Evolutionary conservation across 2,329 filamentous ascomycete genomes (phyloP).

Genomic region (Sporothrix luriei): DNA sequence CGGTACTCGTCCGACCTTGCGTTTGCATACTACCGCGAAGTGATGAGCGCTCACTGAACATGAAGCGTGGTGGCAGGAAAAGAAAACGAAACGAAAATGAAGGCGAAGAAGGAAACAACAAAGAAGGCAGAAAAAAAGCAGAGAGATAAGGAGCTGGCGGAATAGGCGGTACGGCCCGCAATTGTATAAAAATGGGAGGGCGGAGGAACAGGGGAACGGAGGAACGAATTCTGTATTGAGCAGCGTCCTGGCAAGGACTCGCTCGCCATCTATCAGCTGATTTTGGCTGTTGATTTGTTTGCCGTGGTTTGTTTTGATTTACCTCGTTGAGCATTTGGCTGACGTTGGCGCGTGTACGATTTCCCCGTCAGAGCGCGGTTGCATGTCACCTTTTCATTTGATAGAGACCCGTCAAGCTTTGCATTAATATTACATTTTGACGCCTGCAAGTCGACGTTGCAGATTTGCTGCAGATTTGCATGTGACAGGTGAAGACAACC

Average conservation of each 20-base stretch:
- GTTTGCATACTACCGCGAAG: constrained; percentile 66
- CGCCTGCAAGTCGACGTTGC: background rate
- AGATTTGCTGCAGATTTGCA: background rate
- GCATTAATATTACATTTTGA: constrained; percentile 2
- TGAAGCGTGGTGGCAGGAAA: background rate
- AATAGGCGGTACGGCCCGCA: background rate
- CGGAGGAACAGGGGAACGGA: background rate
- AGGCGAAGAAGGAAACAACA: background rate
- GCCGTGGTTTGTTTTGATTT: constrained; percentile 20
- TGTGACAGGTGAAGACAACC: background rate
- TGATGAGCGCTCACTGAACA: constrained; percentile 53
- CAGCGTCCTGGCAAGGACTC: constrained; percentile 11
- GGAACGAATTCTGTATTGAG: background rate
- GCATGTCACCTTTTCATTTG: constrained; percentile 9
- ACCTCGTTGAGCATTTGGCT: constrained; percentile 3
- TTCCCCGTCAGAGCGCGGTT: background rate
- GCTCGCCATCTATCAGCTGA: background rate
- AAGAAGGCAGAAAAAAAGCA: too few relatives aligned
- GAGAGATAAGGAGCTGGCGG: background rate
- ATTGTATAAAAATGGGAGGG: background rate
- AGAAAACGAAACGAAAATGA: background rate
- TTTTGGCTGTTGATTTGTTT: background rate
- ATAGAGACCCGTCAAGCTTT: constrained; percentile 20
- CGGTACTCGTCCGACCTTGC: constrained; percentile 71
- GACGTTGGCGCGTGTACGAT: constrained; percentile 24